A percentile compares a stretch with the other conserved stretches of the same genome.
Conservation (phyloP, 2,329 filamentous ascomycete genomes). For the Fusarium caatingaense region DNA sequence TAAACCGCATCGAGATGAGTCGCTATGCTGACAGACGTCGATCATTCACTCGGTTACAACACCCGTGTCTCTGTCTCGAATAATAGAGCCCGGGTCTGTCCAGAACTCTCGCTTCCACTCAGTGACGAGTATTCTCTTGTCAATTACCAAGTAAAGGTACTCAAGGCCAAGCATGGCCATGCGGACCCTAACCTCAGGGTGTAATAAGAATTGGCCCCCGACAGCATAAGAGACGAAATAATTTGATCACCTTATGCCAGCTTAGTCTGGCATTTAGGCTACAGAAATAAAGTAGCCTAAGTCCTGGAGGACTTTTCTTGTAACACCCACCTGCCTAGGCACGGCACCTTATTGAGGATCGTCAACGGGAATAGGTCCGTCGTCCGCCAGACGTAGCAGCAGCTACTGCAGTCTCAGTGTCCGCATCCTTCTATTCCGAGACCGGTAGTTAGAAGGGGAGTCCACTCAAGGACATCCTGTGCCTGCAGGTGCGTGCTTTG, state of each 20-base stretch:
- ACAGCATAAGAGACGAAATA: too few relatives aligned
- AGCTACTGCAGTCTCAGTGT: constrained; percentile 25
- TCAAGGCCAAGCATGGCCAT: not conserved
- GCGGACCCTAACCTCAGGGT: not conserved
- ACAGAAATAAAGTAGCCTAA: too few relatives aligned
- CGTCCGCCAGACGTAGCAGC: constrained; percentile 2
- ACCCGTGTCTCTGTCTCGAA: constrained; percentile 2
- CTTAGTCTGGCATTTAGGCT: too few relatives aligned
- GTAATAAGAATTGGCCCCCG: too few relatives aligned
- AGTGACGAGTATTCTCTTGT: not conserved
- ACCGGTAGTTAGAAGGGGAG: constrained; percentile 36
- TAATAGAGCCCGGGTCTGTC: not conserved
- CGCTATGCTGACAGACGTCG: not conserved
- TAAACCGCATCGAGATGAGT: constrained; percentile 8
- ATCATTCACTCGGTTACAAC: not conserved
- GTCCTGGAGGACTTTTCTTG: too few relatives aligned
- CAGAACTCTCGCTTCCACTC: not conserved
- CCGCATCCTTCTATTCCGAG: constrained; percentile 20
- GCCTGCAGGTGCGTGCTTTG: constrained; percentile 31
- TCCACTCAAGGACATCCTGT: constrained; percentile 15
- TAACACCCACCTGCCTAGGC: too few relatives aligned
- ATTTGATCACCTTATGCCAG: too few relatives aligned
- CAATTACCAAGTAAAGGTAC: not conserved
- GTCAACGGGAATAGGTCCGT: not conserved
- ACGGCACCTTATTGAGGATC: not conserved